Evolutionary conservation across 805 yeast species (phyloP).

Genomic region (Citeromyces nyonsensis): DNA sequence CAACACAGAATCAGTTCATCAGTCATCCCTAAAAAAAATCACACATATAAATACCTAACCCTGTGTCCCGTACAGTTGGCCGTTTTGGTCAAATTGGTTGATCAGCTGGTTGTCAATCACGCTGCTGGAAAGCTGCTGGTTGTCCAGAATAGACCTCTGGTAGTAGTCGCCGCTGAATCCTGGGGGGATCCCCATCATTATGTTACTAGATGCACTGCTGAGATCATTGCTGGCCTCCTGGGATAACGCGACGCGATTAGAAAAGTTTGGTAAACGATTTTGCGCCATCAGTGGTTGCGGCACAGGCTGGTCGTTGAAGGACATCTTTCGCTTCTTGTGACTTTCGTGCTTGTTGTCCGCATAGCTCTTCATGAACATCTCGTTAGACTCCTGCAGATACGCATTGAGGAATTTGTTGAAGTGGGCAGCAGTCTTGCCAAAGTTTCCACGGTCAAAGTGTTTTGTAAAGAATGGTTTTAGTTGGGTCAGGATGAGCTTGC

Average conservation of each 20-base stretch:
- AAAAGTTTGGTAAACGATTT: no score
- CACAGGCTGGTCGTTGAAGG: no score
- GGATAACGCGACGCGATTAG: no score
- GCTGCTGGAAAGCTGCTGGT: slow-evolving; percentile 3
- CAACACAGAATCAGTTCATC: no score
- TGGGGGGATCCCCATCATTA: not conserved
- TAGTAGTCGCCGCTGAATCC: slow-evolving; percentile 1
- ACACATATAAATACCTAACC: no score
- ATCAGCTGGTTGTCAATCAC: no score
- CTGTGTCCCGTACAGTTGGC: no score
- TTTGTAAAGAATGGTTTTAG: slow-evolving; percentile 3
- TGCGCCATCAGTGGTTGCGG: no score
- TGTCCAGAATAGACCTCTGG: slow-evolving; percentile 2
- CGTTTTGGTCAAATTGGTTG: no score
- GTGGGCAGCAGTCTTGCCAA: not conserved
- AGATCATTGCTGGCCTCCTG: slow-evolving; percentile 2
- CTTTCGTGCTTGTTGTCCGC: slow-evolving; percentile 3
- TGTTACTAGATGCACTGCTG: slow-evolving; percentile 1
- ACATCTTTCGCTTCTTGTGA: not conserved
- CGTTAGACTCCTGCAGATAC: slow-evolving; percentile 3
- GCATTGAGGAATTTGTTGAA: slow-evolving; percentile 2
- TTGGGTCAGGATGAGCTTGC: slow-evolving; percentile 1
- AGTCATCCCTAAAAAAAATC: no score
- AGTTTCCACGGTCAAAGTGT: not conserved
- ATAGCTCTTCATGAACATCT: slow-evolving; percentile 3